Evolutionary conservation across 2,329 filamentous ascomycete species (phyloP), one percentile per base, ranked within the genome.

Genomic region (Trichoderma atrobrunneum): DNA sequence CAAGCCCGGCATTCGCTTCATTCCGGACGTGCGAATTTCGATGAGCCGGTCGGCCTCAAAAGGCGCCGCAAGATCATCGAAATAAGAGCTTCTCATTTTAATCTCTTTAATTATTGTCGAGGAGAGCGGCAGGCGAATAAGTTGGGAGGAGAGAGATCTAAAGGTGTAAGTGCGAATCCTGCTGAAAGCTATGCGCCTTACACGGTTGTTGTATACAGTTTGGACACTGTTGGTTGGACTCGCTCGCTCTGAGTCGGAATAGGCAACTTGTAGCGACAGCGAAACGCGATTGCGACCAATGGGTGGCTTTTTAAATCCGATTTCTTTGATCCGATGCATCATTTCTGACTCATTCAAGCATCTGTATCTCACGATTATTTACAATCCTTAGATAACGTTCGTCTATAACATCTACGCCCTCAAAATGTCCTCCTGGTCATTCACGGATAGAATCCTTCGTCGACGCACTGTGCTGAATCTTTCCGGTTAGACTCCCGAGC

Each of bases 1-100:
- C 3, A 89, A 81, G 0, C 85, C 85, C 3, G 83, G 82, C 79
- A 90, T 84, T 28, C 82, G 83, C 78, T 87, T 87, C 83, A 90
- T 86, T 73, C 82, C 85, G 28, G 87, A 87, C 0, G 85, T 86
- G 34, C 89, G 87, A 16, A 91, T 80, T 76, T 91, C 86, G 26
- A 88, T 78, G 14, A 91, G 81, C 3, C 79, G 84, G 72, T 90
- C 88, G 28, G 77, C 80, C 57, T 81, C 81, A 32, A 86, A 83
- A 5, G 84, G 82, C 34, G 82, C 80, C 59, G 77, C 76, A 56
- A 86, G 79, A 74, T 85, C 81, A n/a, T 82, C 72, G 2, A 54
- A 14, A 26, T 61, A 72, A 12, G 70, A 72, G 24, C 7, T 8
- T 30, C 14, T 59, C 70, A 72, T 72, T 66, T 7, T 21, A 16